A percentile compares a stretch with the other conserved stretches of the same genome.
Conservation (phyloP, 2,329 filamentous ascomycete genomes). For the Colletotrichum neosansevieriae region DNA sequence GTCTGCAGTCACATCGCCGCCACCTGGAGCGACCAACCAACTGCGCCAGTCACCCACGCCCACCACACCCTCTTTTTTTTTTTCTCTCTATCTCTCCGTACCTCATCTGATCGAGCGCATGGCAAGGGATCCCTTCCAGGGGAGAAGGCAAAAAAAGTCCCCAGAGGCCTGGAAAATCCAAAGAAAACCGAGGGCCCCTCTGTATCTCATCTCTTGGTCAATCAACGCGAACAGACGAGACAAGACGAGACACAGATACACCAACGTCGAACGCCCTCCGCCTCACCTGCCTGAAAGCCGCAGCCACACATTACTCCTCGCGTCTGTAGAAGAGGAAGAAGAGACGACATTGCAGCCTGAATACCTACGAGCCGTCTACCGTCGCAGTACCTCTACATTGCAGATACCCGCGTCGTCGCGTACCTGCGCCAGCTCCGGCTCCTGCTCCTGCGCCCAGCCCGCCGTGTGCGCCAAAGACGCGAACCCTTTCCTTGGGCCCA, state of each 20-base stretch:
- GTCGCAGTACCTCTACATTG: conserved; percentile 10
- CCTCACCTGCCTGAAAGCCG: conserved; percentile 18
- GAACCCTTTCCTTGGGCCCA: conserved; percentile 14
- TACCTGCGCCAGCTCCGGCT: conserved; percentile 20
- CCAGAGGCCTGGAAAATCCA: neutral
- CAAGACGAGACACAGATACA: conserved; percentile 30
- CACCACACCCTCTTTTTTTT: conserved; percentile 3
- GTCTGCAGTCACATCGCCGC: too few relatives aligned
- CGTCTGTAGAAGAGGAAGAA: neutral
- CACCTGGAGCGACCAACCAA: conserved; percentile 24
- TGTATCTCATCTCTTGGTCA: conserved; percentile 21
- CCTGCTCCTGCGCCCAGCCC: neutral
- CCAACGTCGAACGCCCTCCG: conserved; percentile 26
- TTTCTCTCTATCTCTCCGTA: too few relatives aligned
- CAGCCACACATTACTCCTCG: conserved; percentile 6
- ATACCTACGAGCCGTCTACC: neutral
- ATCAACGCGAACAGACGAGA: conserved; percentile 36
- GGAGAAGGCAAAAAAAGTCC: neutral
- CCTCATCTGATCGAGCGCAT: conserved; percentile 16
- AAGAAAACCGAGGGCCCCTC: conserved; percentile 24
- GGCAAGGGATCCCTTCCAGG: conserved; percentile 12
- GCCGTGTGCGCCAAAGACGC: conserved; percentile 11
- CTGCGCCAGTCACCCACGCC: conserved; percentile 8
- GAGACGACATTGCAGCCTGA: neutral
- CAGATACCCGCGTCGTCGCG: conserved; percentile 20